Evolutionary conservation across 139 green algal species (phyloP).

Genomic region (Gonium pectorale): DNA sequence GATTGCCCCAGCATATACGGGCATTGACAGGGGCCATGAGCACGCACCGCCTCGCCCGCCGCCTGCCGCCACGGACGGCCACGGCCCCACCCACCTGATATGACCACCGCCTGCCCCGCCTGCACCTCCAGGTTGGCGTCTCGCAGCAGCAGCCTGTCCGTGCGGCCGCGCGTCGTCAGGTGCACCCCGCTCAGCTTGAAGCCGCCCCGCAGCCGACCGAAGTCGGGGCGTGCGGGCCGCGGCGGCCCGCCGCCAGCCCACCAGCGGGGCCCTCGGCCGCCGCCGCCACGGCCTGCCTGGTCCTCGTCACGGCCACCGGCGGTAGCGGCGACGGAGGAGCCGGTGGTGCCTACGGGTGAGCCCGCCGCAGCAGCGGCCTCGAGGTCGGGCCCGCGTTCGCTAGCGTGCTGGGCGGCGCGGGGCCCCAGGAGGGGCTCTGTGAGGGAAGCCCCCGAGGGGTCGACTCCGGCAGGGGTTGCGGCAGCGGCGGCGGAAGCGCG

Average conservation of each 20-base stretch:
- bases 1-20: no score
- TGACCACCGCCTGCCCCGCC: constrained; percentile 10
- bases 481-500: no score
- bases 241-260: neutral
- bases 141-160: constrained; percentile 34
- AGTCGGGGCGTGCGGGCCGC: constrained; percentile 9
- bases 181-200: constrained; percentile 30
- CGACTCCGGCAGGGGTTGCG: neutral
- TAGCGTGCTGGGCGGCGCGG: no score
- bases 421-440: neutral
- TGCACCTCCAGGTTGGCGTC: constrained; percentile 27
- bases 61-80: no score
- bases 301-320: neutral
- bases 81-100: no score
- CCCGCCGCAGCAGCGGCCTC: no score
- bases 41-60: no score
- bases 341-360: neutral
- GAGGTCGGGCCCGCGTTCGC: no score
- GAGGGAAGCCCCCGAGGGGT: neutral
- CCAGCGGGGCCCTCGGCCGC: neutral
- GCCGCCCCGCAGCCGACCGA: constrained; percentile 27
- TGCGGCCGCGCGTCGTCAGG: constrained; percentile 38
- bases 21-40: no score
- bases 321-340: neutral
- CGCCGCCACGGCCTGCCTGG: no score